Evolutionary conservation across 352 stramenopile genomes (phyloP).

Genomic region (Globisporangium carolinianum): DNA sequence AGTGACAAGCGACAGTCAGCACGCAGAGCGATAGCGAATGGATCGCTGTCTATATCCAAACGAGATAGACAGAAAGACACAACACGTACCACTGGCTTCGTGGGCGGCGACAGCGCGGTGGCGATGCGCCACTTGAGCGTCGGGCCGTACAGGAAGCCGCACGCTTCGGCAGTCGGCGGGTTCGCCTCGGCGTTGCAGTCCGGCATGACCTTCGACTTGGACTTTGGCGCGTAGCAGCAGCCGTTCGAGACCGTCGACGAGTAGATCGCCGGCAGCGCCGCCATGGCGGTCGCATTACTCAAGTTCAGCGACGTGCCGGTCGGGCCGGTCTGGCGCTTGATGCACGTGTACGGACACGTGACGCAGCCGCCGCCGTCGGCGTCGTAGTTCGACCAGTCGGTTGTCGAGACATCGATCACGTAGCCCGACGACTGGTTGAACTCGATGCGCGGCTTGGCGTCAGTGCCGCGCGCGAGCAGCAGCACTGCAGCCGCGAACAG

Average conservation of each 20-base stretch:
- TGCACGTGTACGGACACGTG: slow-evolving; percentile 83
- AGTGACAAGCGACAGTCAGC: too few relatives aligned
- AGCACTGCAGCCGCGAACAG: slow-evolving; percentile 8
- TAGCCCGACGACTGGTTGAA: slow-evolving; percentile 73
- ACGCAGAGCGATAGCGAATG: too few relatives aligned
- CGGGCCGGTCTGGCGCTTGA: slow-evolving; percentile 60
- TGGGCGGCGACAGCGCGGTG: slow-evolving; percentile 41
- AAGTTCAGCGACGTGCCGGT: slow-evolving; percentile 77
- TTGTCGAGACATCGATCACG: slow-evolving; percentile 60
- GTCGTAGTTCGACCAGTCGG: slow-evolving; percentile 81
- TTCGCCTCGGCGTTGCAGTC: slow-evolving; percentile 56
- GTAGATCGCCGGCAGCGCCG: slow-evolving; percentile 69
- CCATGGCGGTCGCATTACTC: slow-evolving; percentile 66
- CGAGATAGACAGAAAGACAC: background rate
- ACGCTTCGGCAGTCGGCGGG: slow-evolving; percentile 54
- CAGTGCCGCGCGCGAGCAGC: slow-evolving; percentile 10
- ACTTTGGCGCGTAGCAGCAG: slow-evolving; percentile 64
- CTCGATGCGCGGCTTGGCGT: slow-evolving; percentile 20
- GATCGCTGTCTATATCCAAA: background rate
- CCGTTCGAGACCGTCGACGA: slow-evolving; percentile 55
- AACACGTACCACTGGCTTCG: slow-evolving; percentile 23
- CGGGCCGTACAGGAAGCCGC: slow-evolving; percentile 77
- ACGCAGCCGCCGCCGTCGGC: slow-evolving; percentile 70
- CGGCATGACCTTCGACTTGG: slow-evolving; percentile 39
- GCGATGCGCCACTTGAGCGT: slow-evolving; percentile 81